Conservation (phyloP, 176 grass and related monocot species). For the Oryza longistaminata region DNA sequence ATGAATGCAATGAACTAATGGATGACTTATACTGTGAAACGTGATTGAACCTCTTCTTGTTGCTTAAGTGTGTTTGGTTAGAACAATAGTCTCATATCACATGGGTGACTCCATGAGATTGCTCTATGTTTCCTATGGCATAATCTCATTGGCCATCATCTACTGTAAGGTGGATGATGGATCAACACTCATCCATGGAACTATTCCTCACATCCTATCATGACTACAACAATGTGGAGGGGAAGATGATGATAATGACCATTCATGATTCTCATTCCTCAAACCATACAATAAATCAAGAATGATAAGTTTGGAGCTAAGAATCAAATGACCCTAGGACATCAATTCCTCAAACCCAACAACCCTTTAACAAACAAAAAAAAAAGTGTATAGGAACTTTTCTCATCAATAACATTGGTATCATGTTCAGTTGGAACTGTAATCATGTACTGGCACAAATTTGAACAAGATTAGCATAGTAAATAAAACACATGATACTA, state of each 20-base stretch:
- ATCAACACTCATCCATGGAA: background rate
- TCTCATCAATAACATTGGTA: no score
- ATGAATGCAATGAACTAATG: background rate
- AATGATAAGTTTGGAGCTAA: background rate
- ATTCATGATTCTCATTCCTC: background rate
- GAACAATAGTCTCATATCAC: background rate
- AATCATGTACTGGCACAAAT: background rate
- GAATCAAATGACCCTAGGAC: background rate
- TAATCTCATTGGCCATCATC: background rate
- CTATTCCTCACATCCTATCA: background rate
- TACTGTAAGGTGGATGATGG: background rate
- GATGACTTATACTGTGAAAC: background rate
- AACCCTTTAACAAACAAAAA: background rate
- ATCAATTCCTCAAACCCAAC: conserved; percentile 1
- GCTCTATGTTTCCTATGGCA: background rate
- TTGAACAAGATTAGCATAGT: background rate
- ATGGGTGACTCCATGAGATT: background rate
- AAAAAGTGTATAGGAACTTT: no score
- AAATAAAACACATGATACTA: background rate
- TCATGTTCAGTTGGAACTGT: background rate
- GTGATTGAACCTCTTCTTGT: background rate
- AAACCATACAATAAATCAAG: background rate
- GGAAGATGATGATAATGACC: background rate
- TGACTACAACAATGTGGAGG: background rate
- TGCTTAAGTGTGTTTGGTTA: background rate